phyloP scores from a whole-genome alignment of 2,329 filamentous ascomycete genomes.

The Mycocentrospora acerina region DNA sequence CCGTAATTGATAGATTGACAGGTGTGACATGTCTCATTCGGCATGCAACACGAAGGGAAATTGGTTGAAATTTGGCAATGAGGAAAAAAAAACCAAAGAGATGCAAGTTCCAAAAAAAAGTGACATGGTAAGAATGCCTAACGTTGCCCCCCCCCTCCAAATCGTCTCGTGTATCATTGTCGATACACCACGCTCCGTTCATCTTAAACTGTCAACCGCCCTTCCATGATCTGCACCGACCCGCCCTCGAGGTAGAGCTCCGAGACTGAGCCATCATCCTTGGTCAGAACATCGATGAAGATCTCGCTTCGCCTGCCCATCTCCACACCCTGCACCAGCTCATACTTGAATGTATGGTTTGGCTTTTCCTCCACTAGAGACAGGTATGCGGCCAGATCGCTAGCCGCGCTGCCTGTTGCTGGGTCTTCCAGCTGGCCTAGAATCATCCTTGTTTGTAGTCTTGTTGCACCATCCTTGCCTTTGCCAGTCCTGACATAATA shows the following conservation, averaged over 20 bases:
- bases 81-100: no score
- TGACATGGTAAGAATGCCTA: slow-evolving; percentile 6
- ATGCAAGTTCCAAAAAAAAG: no score
- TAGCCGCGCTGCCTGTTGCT: slow-evolving; percentile 54
- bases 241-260: slow-evolving; percentile 47
- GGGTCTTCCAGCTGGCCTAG: slow-evolving; percentile 51
- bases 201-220: slow-evolving; percentile 24
- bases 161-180: not conserved
- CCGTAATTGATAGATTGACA: slow-evolving; percentile 12
- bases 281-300: slow-evolving; percentile 48
- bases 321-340: slow-evolving; percentile 53
- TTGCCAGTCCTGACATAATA: slow-evolving; percentile 57
- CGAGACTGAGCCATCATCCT: slow-evolving; percentile 39
- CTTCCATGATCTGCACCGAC: slow-evolving; percentile 46
- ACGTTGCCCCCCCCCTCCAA: no score
- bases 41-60: no score
- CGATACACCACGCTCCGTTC: not conserved
- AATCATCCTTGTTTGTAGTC: slow-evolving; percentile 64
- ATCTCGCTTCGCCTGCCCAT: slow-evolving; percentile 55
- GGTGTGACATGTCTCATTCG: no score
- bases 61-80: no score
- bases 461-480: slow-evolving; percentile 23
- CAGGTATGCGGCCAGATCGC: slow-evolving; percentile 48
- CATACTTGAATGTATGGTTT: slow-evolving; percentile 40
- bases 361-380: slow-evolving; percentile 44